These are phyloP conservation scores for Zoysia japonica DNA, from an alignment of 176 grass and related monocot genomes.

Conservation along the genomic window DNA sequence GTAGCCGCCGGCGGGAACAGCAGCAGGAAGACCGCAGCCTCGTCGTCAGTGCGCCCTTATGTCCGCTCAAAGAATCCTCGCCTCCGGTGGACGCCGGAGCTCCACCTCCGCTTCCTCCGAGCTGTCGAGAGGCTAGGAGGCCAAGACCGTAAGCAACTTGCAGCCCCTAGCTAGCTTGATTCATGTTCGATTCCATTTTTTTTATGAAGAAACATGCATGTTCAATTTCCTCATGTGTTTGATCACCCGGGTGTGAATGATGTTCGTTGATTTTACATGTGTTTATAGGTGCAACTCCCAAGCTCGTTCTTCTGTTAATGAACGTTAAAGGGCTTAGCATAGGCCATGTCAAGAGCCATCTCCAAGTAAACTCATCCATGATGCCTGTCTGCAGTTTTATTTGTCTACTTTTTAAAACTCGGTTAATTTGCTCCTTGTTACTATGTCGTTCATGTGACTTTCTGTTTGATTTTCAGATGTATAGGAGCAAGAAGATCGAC, in stretches of 20 bases:
- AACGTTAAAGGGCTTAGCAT: slow-evolving; percentile 76
- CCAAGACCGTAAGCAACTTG: slow-evolving; percentile 58
- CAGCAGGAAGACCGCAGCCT: background rate
- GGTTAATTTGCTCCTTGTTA: background rate
- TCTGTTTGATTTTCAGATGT: slow-evolving; percentile 49
- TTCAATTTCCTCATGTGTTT: too few species aligned
- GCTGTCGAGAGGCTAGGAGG: slow-evolving; percentile 70
- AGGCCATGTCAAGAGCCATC: slow-evolving; percentile 84
- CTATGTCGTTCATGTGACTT: background rate
- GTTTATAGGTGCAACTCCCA: slow-evolving; percentile 61
- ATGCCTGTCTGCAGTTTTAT: background rate
- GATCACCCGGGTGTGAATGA: background rate
- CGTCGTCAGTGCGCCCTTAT: slow-evolving; percentile 49
- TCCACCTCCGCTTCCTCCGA: slow-evolving; percentile 64
- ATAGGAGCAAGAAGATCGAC: slow-evolving; percentile 73
- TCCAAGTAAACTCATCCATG: slow-evolving; percentile 44
- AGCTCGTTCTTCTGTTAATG: slow-evolving; percentile 75
- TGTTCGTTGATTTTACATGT: background rate
- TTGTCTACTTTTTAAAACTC: background rate
- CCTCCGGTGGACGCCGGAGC: slow-evolving; percentile 77
- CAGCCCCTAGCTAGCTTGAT: background rate
- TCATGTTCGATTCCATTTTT: background rate
- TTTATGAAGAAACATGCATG: too few species aligned
- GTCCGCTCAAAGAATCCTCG: slow-evolving; percentile 74
- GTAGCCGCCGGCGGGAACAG: slow-evolving; percentile 17